Percentiles rank a stretch among this genome's conserved stretches.
These are phyloP conservation scores for Gloeostereum incarnatum DNA, from an alignment of 768 basidiomycete genomes.

Conservation along the genomic window DNA sequence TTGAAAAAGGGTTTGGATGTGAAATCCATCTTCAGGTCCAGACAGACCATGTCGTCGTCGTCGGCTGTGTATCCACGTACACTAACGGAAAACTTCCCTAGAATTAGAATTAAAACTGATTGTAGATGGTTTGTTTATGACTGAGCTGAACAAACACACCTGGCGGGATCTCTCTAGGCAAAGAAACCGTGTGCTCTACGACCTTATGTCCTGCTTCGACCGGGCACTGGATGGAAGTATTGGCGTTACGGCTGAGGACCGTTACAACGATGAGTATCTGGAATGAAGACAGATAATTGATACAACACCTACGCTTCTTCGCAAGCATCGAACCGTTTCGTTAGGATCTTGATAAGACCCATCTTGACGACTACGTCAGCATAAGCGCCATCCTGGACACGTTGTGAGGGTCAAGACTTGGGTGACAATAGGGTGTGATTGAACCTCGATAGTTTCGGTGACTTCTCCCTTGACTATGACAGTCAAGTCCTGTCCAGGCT, in stretches of 20 bases:
- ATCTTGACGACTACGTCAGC: constrained; percentile 89
- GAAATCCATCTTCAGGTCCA: constrained; percentile 76
- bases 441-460: constrained; percentile 54
- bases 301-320: constrained; percentile 81
- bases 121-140: not conserved
- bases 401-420: not conserved
- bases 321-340: constrained; percentile 81
- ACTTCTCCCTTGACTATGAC: constrained; percentile 67
- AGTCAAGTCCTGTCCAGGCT: constrained; percentile 82
- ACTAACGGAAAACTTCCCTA: constrained; percentile 78
- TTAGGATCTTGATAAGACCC: constrained; percentile 85
- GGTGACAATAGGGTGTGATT: not conserved
- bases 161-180: constrained; percentile 88
- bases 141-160: constrained; percentile 27
- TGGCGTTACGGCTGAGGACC: constrained; percentile 51
- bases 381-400: constrained; percentile 73
- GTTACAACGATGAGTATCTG: constrained; percentile 2
- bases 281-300: constrained; percentile 1
- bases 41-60: constrained; percentile 72
- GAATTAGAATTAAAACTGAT: constrained; percentile 5
- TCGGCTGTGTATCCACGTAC: constrained; percentile 62
- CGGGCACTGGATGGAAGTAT: constrained; percentile 78
- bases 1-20: constrained; percentile 31
- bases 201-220: constrained; percentile 60
- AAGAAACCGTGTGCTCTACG: constrained; percentile 74